Base-by-base conservation (phyloP, 306 rosid species). In the Alnus rubra region DNA sequence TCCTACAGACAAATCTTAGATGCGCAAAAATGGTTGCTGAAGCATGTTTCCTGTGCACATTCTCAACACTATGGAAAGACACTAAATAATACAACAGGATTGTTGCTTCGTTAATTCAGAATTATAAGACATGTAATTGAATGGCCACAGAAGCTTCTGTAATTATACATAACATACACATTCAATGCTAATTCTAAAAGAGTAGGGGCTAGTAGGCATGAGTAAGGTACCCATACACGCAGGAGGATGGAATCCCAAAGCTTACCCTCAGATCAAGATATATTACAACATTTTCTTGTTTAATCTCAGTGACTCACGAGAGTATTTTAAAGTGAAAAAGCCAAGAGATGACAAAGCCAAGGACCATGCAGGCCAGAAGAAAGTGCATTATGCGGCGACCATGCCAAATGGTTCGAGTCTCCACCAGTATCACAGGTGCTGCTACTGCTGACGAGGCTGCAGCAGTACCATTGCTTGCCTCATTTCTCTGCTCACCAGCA, bases 401-500 rank as follows among this genome's bases (percentile, higher is more conserved):
- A 47, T 76, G 88, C 83, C 86, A 88, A 79, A 80, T 68, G 15
- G 87, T 74, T 74, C 65, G 76, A 9, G 56, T 76, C 86, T 88
- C 91, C 42, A 78, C 84, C 3, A 80, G 74, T 67, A 82, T 77
- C 59, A 76, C 74, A 4, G 87, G 75, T 14, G 81, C 82, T 18
- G 79, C 56, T 9, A 73, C 18, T 31, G 81, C 63, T 69, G 82
- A 70, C 35, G 88, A 74, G 39, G 84, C 51, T 7, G 39, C 82
- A n/a, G 71, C 55, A 14, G 87, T 75, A 70, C 79, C 84, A 35
- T 93, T 91, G 48, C 69, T 91, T 71, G 88, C 67, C 37, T 87
- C 94, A 42, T 83, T 90, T 87, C 90, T 79, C 31, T 88, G 97
- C 79, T 90, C 94, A 33, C 91, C 89, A 67, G 86, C 80, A 49